Conservation (phyloP, 75 land plant genomes). For the Larix kaempferi region DNA sequence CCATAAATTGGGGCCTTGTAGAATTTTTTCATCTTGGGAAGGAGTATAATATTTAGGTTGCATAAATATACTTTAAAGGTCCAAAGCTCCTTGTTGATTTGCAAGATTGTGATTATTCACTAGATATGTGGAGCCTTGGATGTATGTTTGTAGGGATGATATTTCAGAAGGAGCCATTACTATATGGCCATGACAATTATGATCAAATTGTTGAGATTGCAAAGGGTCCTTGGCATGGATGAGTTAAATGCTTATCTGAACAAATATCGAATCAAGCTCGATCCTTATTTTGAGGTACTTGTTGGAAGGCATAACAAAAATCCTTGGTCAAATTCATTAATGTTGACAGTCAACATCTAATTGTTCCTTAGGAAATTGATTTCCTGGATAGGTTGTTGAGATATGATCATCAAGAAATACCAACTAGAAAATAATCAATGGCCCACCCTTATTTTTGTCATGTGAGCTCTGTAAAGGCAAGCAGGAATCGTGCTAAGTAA, state of each 20-base stretch:
- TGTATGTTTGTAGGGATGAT: too few species aligned
- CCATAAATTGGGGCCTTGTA: too few species aligned
- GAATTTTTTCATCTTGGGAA: too few species aligned
- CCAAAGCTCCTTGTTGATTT: too few species aligned
- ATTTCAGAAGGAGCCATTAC: too few species aligned
- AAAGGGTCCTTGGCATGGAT: too few species aligned
- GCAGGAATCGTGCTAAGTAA: constrained; percentile 35
- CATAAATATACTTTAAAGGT: too few species aligned
- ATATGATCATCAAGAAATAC: constrained; percentile 88
- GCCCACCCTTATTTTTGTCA: constrained; percentile 81
- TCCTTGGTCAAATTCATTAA: constrained; percentile 82
- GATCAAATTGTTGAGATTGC: too few species aligned
- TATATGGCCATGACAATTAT: too few species aligned
- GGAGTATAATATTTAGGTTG: too few species aligned
- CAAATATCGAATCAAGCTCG: constrained; percentile 74
- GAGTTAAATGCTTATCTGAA: constrained; percentile 34
- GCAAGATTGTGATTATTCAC: too few species aligned
- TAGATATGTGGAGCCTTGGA: too few species aligned
- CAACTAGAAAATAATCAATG: constrained; percentile 88
- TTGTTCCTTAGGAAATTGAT: constrained; percentile 81
- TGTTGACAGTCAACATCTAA: constrained; percentile 77
- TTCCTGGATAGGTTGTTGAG: constrained; percentile 79
- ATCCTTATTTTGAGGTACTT: constrained; percentile 79
- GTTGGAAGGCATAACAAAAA: constrained; percentile 81
- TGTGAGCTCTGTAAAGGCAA: constrained; percentile 62